Base-by-base conservation (phyloP, 2,329 filamentous ascomycete species). In the Fusarium sp. region DNA sequence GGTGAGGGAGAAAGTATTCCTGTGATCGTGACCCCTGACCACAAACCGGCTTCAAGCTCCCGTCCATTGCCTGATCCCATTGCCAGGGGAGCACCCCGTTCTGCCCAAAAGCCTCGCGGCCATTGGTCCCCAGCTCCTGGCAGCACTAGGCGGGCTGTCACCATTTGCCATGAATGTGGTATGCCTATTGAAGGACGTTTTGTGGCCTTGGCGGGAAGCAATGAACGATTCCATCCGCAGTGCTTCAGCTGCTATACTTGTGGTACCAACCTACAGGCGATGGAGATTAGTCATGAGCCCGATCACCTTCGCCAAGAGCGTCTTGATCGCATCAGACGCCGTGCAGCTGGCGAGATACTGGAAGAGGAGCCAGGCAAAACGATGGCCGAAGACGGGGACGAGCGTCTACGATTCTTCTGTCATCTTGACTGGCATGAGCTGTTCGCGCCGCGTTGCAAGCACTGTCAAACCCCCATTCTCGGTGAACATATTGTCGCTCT, bases 401-500 rank as follows among this genome's bases (percentile, higher is more conserved):
- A 89, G 40, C 86, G 89, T 14, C 83, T 93, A 48, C 90, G 95
- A 14, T 98, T 98, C 87, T 99, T 93, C 84, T 99, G 96, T 82
- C 95, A 98, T 79, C 88, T 99, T n/a, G 96, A 99, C 84, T 99
- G 95, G 89, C 96, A 99, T 81, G 96, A 99, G 82, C 85, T 92
- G 58, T 99, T 93, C 81, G 94, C 93, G 35, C 96, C 96, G 7
- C 90, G 94, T 44, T 99, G 96, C 87, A 96, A 96, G 83, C 94
- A 93, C 80, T 99, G 96, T 88, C 94, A 92, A 80, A 99, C 96
- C 11, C 95, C 96, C 6, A 99, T 99, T 77, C 91, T 98, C 74
- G 95, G 95, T 44, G 95, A 98, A 81, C 94, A 98, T 73, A 91
- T 98, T 35, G 91, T 98, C 17, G 96, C 96, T 3, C 93, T 97